Conservation (phyloP, 2,329 filamentous ascomycete species). For the Aphanocladium album region DNA sequence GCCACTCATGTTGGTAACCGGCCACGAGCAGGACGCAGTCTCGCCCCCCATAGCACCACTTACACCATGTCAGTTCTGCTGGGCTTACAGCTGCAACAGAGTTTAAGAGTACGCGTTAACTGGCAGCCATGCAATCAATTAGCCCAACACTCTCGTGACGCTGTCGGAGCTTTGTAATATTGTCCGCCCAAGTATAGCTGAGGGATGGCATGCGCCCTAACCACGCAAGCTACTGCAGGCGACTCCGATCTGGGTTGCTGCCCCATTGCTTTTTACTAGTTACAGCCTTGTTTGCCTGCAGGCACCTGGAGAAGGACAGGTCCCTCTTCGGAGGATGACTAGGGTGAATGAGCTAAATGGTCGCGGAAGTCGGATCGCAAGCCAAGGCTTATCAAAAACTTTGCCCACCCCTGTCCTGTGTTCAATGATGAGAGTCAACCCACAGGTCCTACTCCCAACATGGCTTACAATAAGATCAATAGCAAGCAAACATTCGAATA, state of each 20-base stretch:
- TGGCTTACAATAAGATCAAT: neutral
- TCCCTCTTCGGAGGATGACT: neutral
- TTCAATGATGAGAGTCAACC: neutral
- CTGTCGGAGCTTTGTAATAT: neutral
- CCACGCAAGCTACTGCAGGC: constrained; percentile 10
- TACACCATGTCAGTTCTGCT: neutral
- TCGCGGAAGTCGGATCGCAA: constrained; percentile 8
- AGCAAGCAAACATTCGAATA: neutral
- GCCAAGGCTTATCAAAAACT: neutral
- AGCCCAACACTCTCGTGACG: neutral
- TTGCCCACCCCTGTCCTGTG: neutral
- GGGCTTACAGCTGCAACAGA: neutral
- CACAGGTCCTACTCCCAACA: neutral
- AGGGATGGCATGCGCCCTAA: constrained; percentile 1
- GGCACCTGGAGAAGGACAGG: neutral
- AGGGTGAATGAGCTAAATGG: neutral
- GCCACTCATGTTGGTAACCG: neutral
- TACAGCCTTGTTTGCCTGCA: neutral
- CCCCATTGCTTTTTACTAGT: neutral
- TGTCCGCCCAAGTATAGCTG: neutral
- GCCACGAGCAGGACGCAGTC: neutral
- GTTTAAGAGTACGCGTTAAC: neutral
- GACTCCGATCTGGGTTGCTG: constrained; percentile 6
- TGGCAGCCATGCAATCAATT: neutral
- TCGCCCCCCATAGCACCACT: neutral